phyloP scores from a whole-genome alignment of 108 stramenopile species.

The Fragilariopsis cylindrus region DNA sequence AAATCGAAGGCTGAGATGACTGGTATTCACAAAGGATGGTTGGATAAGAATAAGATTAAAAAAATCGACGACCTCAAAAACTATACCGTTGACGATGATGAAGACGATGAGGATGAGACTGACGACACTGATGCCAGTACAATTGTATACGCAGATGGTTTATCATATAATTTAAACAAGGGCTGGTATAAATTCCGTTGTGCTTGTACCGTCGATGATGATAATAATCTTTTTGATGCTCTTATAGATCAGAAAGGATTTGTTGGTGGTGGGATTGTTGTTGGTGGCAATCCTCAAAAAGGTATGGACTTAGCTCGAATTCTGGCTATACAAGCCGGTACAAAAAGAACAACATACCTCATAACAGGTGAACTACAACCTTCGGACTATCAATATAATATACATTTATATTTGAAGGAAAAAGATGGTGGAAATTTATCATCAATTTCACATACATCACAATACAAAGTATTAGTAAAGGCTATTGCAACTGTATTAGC shows the following conservation, averaged over 20 bases:
- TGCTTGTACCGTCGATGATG: constrained; percentile 25
- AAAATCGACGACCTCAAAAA: neutral
- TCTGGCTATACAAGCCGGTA: neutral
- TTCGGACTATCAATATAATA: constrained; percentile 26
- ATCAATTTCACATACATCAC: constrained; percentile 28
- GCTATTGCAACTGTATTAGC: constrained; percentile 70
- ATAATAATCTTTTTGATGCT: neutral
- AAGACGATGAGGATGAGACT: neutral
- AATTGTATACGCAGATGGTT: constrained; percentile 71
- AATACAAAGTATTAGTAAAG: constrained; percentile 45
- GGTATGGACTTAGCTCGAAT: neutral
- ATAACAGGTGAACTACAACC: constrained; percentile 36
- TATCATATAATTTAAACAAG: constrained; percentile 62
- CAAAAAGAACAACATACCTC: neutral
- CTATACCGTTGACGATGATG: neutral
- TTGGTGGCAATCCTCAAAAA: no score
- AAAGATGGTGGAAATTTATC: constrained; percentile 61
- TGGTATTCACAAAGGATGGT: constrained; percentile 63
- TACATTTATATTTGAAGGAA: constrained; percentile 44
- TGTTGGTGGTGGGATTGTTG: no score
- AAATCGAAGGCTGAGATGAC: neutral
- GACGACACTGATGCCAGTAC: neutral
- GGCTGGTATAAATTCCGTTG: constrained; percentile 87
- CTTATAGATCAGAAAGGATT: no score
- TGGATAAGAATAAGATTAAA: constrained; percentile 45